phyloP scores from a whole-genome alignment of 2,329 filamentous ascomycete genomes.

The Colletotrichum tropicale region DNA sequence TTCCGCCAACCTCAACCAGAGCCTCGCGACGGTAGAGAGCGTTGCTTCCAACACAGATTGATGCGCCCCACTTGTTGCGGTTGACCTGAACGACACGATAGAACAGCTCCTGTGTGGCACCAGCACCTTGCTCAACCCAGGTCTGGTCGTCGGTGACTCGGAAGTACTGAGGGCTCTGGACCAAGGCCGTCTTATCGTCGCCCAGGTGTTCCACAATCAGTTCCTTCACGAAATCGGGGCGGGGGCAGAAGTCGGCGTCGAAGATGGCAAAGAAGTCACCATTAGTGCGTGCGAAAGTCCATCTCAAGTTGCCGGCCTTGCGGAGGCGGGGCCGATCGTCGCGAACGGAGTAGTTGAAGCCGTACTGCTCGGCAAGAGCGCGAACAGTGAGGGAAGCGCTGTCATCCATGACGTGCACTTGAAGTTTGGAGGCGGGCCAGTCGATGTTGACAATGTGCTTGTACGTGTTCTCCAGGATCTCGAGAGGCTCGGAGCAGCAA shows the following conservation, averaged over 20 bases:
- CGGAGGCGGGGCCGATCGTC: constrained; percentile 43
- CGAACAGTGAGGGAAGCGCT: constrained; percentile 35
- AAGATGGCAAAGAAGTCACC: constrained; percentile 47
- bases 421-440: constrained; percentile 38
- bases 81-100: constrained; percentile 47
- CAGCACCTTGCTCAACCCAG: constrained; percentile 48
- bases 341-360: constrained; percentile 44
- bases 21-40: constrained; percentile 43
- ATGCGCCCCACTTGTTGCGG: constrained; percentile 42
- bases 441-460: constrained; percentile 36
- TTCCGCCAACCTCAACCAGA: constrained; percentile 43
- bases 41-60: constrained; percentile 46
- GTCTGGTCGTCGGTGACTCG: constrained; percentile 41
- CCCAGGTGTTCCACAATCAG: constrained; percentile 42
- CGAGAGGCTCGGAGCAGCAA: constrained; percentile 45
- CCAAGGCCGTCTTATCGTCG: constrained; percentile 40
- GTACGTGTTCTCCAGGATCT: constrained; percentile 41
- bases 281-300: constrained; percentile 40
- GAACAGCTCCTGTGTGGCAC: constrained; percentile 44
- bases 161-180: constrained; percentile 47
- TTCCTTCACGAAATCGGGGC: constrained; percentile 42
- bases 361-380: constrained; percentile 32
- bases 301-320: constrained; percentile 46
- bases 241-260: constrained; percentile 47
- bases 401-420: constrained; percentile 44